Evolutionary conservation across 108 stramenopile genomes (phyloP).

Genomic region (Fragilaria crotonensis): DNA sequence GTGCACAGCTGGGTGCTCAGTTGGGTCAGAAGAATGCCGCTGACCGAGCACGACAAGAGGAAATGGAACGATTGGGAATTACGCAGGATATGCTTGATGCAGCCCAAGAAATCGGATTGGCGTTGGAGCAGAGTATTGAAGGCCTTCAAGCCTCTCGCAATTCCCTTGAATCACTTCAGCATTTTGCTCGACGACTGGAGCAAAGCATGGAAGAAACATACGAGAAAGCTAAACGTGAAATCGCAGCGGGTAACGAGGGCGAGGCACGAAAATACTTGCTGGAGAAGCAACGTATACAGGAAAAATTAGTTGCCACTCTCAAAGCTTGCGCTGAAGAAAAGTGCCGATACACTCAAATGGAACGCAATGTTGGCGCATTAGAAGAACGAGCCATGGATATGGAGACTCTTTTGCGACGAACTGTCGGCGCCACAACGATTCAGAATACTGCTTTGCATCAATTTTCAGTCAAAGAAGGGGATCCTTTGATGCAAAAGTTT

Average conservation of each 20-base stretch:
- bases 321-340: conserved; percentile 53
- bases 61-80: conserved; percentile 68
- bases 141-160: conserved; percentile 54
- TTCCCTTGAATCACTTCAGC: conserved; percentile 61
- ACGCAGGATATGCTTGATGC: conserved; percentile 69
- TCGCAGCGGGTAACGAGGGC: conserved; percentile 52
- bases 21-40: conserved; percentile 43
- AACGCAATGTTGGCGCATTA: conserved; percentile 56
- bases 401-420: conserved; percentile 53
- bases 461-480: conserved; percentile 48
- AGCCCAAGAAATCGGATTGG: conserved; percentile 55
- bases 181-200: conserved; percentile 50
- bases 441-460: conserved; percentile 21
- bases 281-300: conserved; percentile 45
- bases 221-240: conserved; percentile 55
- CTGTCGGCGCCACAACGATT: conserved; percentile 55
- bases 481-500: conserved; percentile 74
- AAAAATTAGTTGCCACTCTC: conserved; percentile 56
- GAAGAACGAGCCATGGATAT: conserved; percentile 68
- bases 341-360: conserved; percentile 48
- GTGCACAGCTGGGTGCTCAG: conserved; percentile 62
- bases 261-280: conserved; percentile 51
- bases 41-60: conserved; percentile 59
- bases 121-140: conserved; percentile 52
- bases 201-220: conserved; percentile 40